Evolutionary conservation across 768 basidiomycete species (phyloP).

Genomic region (Leccinum imitatum): DNA sequence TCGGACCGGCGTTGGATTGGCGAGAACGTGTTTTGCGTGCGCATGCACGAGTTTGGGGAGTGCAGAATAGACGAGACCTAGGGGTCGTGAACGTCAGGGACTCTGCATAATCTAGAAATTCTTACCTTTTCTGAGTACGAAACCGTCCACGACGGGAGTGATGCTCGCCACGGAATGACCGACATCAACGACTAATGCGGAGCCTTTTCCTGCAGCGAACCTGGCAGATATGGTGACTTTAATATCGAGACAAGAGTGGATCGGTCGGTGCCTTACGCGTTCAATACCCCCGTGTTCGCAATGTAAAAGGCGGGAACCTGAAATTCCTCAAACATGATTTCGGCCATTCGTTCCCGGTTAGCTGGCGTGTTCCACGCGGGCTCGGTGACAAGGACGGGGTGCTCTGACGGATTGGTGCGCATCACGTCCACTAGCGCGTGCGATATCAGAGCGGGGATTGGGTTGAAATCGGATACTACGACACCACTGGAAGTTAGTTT

Average conservation of each 20-base stretch:
- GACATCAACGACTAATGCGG: conserved; percentile 94
- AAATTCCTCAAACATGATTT: conserved; percentile 98
- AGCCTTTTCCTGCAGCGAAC: conserved; percentile 95
- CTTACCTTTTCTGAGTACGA: conserved; percentile 91
- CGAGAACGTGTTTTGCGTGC: conserved; percentile 69
- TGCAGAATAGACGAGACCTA: conserved; percentile 76
- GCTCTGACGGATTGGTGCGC: conserved; percentile 75
- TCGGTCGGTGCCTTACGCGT: conserved; percentile 60
- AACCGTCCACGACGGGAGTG: conserved; percentile 95
- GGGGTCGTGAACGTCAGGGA: not conserved
- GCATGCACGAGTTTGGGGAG: conserved; percentile 80
- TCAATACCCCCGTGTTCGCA: conserved; percentile 90
- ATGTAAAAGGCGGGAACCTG: conserved; percentile 95
- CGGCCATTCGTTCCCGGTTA: conserved; percentile 93
- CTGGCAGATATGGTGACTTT: conserved; percentile 40
- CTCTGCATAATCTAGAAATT: not conserved
- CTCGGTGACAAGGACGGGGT: conserved; percentile 92
- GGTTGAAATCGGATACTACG: conserved; percentile 73
- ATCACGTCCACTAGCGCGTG: conserved; percentile 78
- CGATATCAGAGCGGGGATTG: conserved; percentile 66
- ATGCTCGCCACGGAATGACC: conserved; percentile 89
- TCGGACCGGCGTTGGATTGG: conserved; percentile 47
- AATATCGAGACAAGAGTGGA: conserved; percentile 6
- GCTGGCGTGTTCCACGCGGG: conserved; percentile 93
- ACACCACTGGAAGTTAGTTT: conserved; percentile 2